Conservation (phyloP, 2,329 filamentous ascomycete genomes). For the Canariomyces notabilis region DNA sequence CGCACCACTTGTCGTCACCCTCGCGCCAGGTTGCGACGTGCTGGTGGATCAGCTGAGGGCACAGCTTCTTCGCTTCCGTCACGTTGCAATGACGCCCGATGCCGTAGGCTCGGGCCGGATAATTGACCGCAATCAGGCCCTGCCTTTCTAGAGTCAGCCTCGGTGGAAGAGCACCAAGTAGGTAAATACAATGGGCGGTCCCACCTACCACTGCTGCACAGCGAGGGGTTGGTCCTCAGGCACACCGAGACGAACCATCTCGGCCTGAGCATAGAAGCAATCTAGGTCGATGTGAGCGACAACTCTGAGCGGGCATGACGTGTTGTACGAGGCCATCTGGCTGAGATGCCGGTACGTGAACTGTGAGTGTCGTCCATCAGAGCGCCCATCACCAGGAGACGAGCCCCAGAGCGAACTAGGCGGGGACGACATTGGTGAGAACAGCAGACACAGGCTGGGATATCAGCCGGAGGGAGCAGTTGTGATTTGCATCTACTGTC, state of each 20-base stretch:
- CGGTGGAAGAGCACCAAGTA: slow-evolving; percentile 1
- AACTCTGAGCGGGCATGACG: slow-evolving; percentile 74
- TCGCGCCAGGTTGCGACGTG: slow-evolving; percentile 95
- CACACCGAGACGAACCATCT: slow-evolving; percentile 78
- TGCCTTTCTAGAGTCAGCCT: slow-evolving; percentile 51
- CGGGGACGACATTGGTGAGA: slow-evolving; percentile 29
- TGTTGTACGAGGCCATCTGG: slow-evolving; percentile 65
- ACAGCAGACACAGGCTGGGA: not conserved
- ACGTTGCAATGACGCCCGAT: slow-evolving; percentile 75
- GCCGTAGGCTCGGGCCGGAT: slow-evolving; percentile 76
- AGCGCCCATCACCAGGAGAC: slow-evolving; percentile 31
- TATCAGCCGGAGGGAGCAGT: slow-evolving; percentile 7
- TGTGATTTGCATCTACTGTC: not conserved
- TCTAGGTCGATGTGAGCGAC: slow-evolving; percentile 92
- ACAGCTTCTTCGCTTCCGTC: slow-evolving; percentile 78
- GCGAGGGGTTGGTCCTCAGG: slow-evolving; percentile 75
- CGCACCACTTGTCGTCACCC: slow-evolving; percentile 71
- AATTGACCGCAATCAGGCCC: slow-evolving; percentile 93
- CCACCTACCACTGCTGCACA: slow-evolving; percentile 77
- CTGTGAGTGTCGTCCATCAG: slow-evolving; percentile 48
- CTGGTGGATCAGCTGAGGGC: slow-evolving; percentile 77
- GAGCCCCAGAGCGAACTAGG: slow-evolving; percentile 30
- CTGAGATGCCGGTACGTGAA: slow-evolving; percentile 83
- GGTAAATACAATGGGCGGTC: not conserved
- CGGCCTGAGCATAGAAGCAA: slow-evolving; percentile 96